Evolutionary conservation across 176 grass and related monocot species (phyloP), one percentile per base, ranked within the genome.

Genomic region (Olyra latifolia): DNA sequence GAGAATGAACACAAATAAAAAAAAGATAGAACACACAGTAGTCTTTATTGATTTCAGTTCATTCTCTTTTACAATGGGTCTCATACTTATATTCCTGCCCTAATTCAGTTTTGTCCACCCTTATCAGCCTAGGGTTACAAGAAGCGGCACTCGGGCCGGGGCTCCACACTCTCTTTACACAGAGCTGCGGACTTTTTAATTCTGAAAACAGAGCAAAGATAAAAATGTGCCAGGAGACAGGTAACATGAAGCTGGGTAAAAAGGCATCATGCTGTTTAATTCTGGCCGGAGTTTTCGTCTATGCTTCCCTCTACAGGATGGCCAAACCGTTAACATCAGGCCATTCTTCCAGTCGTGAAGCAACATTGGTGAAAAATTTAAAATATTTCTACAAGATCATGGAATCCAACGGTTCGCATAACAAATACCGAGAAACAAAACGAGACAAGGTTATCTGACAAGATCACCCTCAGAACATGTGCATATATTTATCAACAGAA

Each of bases 301-400:
- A 87, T 87, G 85, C 85, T 82, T 62, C 85, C 54, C 85, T 87
- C 79, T 82, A 87, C 85, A 76, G 79, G 81, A 55, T 82, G 79
- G 27, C 72, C 54, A 71, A 61, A 82, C 56, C 24, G 16, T 10
- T 19, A 62, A 1, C 40, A 81, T 62, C 72, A 69, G 55, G 72
- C 23, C 78, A 87, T 76, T 60, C 78, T 82, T 87, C 78, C 78
- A 87, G 85, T 63, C 46, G 78, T 32, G 78, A 87, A 76, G 78
- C 85, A 87, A 87, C 85, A 70, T 10, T 0, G 73, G 7, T 4
- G 6, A 12, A 9, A 46, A 4, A n/a, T 25, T 24, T 22, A 59
- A 22, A 11, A 24, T 1, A 56, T 19, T 2, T 32, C 0, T 11
- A 25, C 6, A n/a, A 3, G 6, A 11, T 23, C 7, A 6, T 10